phyloP scores from a whole-genome alignment of 176 grass and related monocot species.

The Aegilops umbellulata region DNA sequence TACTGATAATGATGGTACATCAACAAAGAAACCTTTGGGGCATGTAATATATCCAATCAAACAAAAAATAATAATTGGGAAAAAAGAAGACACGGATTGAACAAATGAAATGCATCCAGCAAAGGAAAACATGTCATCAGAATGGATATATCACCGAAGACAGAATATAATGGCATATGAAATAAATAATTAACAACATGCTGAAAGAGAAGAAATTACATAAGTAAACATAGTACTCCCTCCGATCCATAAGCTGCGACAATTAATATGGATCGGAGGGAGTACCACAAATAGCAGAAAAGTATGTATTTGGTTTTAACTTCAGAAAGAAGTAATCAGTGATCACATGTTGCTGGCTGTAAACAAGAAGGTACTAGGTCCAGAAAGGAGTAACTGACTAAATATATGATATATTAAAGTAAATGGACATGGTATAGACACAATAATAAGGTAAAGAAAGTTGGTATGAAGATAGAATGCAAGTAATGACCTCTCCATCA shows the following conservation, averaged over 20 bases:
- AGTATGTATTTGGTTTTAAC: neutral
- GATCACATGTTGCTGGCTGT: neutral
- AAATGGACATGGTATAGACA: conserved; percentile 11
- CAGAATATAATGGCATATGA: neutral
- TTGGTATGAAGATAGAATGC: neutral
- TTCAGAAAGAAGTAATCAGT: neutral
- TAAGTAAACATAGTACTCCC: neutral
- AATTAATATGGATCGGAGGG: too few species aligned
- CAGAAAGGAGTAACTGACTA: neutral
- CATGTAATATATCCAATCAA: neutral
- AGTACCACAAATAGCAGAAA: neutral
- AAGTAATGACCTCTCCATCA: conserved; percentile 82
- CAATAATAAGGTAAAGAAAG: conserved; percentile 20
- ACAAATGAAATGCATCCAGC: neutral
- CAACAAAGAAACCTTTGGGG: conserved; percentile 4
- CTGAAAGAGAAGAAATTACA: neutral
- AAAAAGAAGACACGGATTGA: neutral
- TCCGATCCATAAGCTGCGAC: too few species aligned
- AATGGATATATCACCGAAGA: conserved; percentile 16
- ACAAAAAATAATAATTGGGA: neutral
- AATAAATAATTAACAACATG: neutral
- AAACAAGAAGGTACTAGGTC: neutral
- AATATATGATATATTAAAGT: neutral
- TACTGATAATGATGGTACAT: neutral
- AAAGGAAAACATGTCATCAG: conserved; percentile 9